Conservation (phyloP, 1,284 basidiomycete species). For the Rugosomyces carneus region DNA sequence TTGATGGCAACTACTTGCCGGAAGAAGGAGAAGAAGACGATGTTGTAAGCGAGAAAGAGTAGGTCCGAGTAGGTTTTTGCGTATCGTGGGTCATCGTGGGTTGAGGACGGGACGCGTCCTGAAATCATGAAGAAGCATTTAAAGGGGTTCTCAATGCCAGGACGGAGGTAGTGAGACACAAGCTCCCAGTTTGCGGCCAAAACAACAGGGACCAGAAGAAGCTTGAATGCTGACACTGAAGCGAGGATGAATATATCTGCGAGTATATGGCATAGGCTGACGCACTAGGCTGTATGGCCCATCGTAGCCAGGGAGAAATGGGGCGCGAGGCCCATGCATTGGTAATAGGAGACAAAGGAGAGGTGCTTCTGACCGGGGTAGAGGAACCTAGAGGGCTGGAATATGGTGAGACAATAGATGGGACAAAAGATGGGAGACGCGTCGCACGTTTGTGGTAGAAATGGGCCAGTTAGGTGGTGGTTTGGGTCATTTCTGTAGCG, state of each 20-base stretch:
- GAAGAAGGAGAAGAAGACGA: conserved; percentile 90
- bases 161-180: conserved; percentile 40
- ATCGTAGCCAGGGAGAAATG: conserved; percentile 38
- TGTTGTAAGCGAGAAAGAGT: conserved; percentile 79
- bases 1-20: conserved; percentile 76
- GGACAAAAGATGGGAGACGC: background rate
- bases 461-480: conserved; percentile 56
- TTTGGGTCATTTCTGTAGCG: conserved; percentile 39
- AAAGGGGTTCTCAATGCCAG: conserved; percentile 68
- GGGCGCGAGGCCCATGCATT: conserved; percentile 12
- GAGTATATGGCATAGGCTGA: conserved; percentile 9
- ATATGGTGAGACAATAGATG: background rate
- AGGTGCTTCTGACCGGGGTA: conserved; percentile 31
- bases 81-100: conserved; percentile 57
- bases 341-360: conserved; percentile 20
- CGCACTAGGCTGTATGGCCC: conserved; percentile 74
- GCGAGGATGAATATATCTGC: conserved; percentile 1
- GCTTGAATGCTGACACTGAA: conserved; percentile 62
- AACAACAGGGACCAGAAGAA: conserved; percentile 69
- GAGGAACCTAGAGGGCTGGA: conserved; percentile 36
- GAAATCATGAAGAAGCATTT: conserved; percentile 73
- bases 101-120: conserved; percentile 52
- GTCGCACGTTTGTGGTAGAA: conserved; percentile 56
- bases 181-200: conserved; percentile 73
- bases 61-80: conserved; percentile 78